A percentile compares a stretch with the other conserved stretches of the same genome.
phyloP scores from a whole-genome alignment of 202 grass and related monocot species.

The Saccharum hybrid region DNA sequence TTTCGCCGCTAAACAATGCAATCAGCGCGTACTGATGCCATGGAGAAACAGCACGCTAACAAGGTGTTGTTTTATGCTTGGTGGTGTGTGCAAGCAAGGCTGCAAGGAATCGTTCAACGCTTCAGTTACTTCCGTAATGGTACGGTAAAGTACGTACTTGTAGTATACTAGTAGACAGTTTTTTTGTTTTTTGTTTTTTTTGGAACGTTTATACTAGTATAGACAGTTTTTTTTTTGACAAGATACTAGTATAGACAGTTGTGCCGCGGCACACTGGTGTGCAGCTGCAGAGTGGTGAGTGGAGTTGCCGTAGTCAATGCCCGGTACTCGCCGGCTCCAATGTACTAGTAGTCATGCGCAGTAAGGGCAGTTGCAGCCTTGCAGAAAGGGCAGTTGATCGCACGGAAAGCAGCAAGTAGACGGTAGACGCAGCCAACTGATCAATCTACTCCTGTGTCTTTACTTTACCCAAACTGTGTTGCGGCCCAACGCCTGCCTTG shows the following conservation, averaged over 20 bases:
- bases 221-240: no score
- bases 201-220: no score
- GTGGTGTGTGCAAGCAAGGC: background rate
- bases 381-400: conserved; percentile 9
- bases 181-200: background rate
- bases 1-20: conserved; percentile 33
- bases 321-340: conserved; percentile 25
- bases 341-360: conserved; percentile 18
- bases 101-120: conserved; percentile 34
- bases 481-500: background rate
- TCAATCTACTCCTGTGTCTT: background rate
- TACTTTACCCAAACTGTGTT: background rate
- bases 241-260: conserved; percentile 8
- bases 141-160: conserved; percentile 8
- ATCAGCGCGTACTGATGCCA: background rate
- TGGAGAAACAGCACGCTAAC: conserved; percentile 8
- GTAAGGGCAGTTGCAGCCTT: conserved; percentile 47
- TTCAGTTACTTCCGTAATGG: conserved; percentile 21
- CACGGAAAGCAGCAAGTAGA: conserved; percentile 27
- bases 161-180: conserved; percentile 19
- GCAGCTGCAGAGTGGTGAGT: conserved; percentile 23
- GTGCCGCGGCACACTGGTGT: conserved; percentile 18
- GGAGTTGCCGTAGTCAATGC: conserved; percentile 48
- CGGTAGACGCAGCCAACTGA: conserved; percentile 4
- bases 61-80: background rate